Base-by-base conservation (phyloP, 495 filamentous ascomycete species). In the Trichoderma reesei region DNA sequence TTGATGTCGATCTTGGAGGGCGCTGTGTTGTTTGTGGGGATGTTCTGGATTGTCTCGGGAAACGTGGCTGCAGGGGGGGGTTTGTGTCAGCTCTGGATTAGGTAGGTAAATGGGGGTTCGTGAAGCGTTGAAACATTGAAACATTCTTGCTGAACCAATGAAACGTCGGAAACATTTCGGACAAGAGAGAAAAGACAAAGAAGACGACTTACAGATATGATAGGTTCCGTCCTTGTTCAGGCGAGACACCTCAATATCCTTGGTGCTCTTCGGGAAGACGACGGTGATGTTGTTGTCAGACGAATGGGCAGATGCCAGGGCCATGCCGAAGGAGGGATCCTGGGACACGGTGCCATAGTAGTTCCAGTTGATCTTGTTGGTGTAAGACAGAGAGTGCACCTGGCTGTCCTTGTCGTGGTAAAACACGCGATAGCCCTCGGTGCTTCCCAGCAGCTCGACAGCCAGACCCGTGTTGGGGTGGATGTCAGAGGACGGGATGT, bases 381-480 rank as follows among this genome's bases (percentile, higher is more conserved):
- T 68, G 65, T 75, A 77, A 13, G 44, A 63, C 1, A 76, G 66
- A 48, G 71, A 66, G 44, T 69, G 70, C 63, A 75, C 63, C 42
- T 67, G 56, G 59, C 64, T 66, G 60, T 73, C 41, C 13, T 60
- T 60, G 56, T 75, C 71, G 64, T 78, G 72, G 41, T 68, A 78
- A 63, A 72, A 78, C 8, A 76, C 56, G 2, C 73, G 70, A 31
- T 76, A 76, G 44, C 75, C 75, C 0, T 59, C 65, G 1, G 64
- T 59, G 8, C 42, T 34, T 38, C 73, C 72, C 14, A 76, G 71
- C 8, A 73, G 63, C 13, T 75, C 46, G 2, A 65, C 66, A 1
- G 71, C 64, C 42, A 78, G 62, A 0, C 72, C 71, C 1, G 73
- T 72, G 46, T 70, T 72, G 46, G 46, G 16, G 44, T 71, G 64